Percentiles rank a stretch among this genome's conserved stretches.
phyloP scores from a whole-genome alignment of 805 yeast genomes.

The Kodamaea laetipori region DNA sequence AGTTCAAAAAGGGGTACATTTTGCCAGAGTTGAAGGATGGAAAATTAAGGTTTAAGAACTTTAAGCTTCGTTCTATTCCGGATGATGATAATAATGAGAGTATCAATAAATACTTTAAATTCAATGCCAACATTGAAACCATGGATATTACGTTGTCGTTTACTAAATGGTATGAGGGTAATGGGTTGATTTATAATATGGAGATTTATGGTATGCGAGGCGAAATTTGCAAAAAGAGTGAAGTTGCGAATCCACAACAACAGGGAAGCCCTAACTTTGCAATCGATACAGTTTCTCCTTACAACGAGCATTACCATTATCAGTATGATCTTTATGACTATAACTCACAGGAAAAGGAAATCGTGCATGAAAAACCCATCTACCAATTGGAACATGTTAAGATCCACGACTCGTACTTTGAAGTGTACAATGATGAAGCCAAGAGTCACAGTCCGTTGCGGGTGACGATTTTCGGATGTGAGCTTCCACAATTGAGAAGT shows the following conservation, averaged over 20 bases:
- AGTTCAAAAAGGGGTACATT: conserved; percentile 40
- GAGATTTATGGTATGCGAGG: conserved; percentile 53
- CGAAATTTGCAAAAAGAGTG: conserved; percentile 21
- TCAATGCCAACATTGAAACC: conserved; percentile 40
- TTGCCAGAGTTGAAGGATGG: conserved; percentile 53
- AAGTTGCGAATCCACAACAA: background rate
- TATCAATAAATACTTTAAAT: conserved; percentile 13
- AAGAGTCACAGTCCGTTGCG: conserved; percentile 37
- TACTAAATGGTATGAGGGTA: conserved; percentile 57
- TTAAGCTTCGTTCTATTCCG: conserved; percentile 22
- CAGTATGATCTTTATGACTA: conserved; percentile 36
- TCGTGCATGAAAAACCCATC: conserved; percentile 21
- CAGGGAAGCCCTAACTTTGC: background rate
- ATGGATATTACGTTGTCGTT: conserved; percentile 50
- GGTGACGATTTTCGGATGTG: conserved; percentile 65
- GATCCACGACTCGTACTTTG: conserved; percentile 54
- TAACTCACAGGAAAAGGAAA: conserved; percentile 12
- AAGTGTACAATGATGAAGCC: conserved; percentile 31
- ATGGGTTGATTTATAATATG: conserved; percentile 51
- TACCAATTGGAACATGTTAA: conserved; percentile 42
- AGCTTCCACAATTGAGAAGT: conserved; percentile 60
- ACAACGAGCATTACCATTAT: conserved; percentile 32
- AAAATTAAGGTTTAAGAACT: conserved; percentile 46
- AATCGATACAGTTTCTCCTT: conserved; percentile 17
- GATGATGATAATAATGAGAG: conserved; percentile 12